A percentile compares a stretch with the other conserved stretches of the same genome.
phyloP scores from a whole-genome alignment of 208 protist species.

The Trypanosoma melophagium region DNA sequence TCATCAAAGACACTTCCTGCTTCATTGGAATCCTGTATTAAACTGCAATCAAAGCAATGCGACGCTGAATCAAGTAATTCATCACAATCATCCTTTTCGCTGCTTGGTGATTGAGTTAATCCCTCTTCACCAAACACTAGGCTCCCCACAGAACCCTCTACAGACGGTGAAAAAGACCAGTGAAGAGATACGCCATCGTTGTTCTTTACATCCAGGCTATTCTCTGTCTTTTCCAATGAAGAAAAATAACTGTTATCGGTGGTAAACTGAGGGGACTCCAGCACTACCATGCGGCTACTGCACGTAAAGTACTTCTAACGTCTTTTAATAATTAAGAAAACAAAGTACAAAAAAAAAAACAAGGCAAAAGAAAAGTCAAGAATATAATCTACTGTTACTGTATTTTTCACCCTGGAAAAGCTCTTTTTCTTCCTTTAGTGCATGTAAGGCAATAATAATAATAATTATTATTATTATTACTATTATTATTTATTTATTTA shows the following conservation, averaged over 20 bases:
- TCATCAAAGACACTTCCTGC: slow-evolving; percentile 4
- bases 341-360: slow-evolving; percentile 15
- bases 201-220: slow-evolving; percentile 7
- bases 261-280: background rate
- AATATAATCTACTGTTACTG: too few relatives aligned
- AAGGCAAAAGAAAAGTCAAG: slow-evolving; percentile 18
- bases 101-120: slow-evolving; percentile 13
- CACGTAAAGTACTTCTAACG: slow-evolving; percentile 16
- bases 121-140: slow-evolving; percentile 6
- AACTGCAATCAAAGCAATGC: background rate
- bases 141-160: slow-evolving; percentile 1
- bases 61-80: background rate
- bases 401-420: too few relatives aligned
- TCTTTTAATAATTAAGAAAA: slow-evolving; percentile 14
- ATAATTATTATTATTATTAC: too few relatives aligned
- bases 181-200: background rate
- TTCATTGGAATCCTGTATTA: background rate
- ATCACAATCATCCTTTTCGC: slow-evolving; percentile 10
- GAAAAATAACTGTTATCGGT: background rate
- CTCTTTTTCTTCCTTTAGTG: too few relatives aligned
- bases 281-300: slow-evolving; percentile 4
- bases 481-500: too few relatives aligned
- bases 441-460: too few relatives aligned
- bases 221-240: background rate
- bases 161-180: background rate